Conservation (phyloP, 345 rosid species). For the Carallia pectinifolia region DNA sequence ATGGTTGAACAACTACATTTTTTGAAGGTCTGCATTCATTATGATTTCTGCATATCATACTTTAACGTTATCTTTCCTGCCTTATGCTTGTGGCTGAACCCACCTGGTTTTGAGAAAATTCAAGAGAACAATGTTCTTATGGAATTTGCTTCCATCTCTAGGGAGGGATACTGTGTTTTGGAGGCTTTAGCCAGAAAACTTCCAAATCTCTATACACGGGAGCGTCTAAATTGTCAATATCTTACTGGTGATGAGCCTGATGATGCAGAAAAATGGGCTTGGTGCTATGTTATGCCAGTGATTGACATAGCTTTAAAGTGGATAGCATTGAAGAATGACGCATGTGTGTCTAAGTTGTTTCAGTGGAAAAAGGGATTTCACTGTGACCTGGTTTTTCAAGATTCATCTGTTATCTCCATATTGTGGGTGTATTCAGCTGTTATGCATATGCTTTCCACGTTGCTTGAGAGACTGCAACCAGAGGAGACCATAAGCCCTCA, state of each 20-base stretch:
- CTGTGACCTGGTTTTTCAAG: slow-evolving; percentile 27
- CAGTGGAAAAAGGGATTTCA: slow-evolving; percentile 24
- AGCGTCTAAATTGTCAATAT: slow-evolving; percentile 24
- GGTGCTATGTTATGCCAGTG: slow-evolving; percentile 74
- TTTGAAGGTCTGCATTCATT: slow-evolving; percentile 71
- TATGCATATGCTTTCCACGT: slow-evolving; percentile 57
- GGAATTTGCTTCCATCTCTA: slow-evolving; percentile 67
- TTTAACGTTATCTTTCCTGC: slow-evolving; percentile 72
- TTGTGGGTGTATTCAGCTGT: slow-evolving; percentile 71
- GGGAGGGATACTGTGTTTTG: slow-evolving; percentile 70
- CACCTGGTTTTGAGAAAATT: slow-evolving; percentile 66
- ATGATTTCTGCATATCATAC: slow-evolving; percentile 63
- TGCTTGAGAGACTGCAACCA: slow-evolving; percentile 65
- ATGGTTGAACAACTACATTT: slow-evolving; percentile 82
- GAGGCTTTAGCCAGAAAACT: slow-evolving; percentile 73
- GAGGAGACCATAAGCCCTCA: slow-evolving; percentile 22
- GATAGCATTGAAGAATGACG: slow-evolving; percentile 44
- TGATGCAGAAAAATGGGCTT: slow-evolving; percentile 55
- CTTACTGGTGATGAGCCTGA: slow-evolving; percentile 15
- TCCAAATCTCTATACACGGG: slow-evolving; percentile 55
- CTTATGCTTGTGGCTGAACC: slow-evolving; percentile 80
- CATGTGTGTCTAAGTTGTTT: slow-evolving; percentile 35
- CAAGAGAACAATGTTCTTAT: slow-evolving; percentile 46
- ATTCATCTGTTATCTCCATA: slow-evolving; percentile 38
- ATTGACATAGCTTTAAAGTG: slow-evolving; percentile 74